Evolutionary conservation across 257 asterid species (phyloP).

Genomic region (Fraxinus pennsylvanica): DNA sequence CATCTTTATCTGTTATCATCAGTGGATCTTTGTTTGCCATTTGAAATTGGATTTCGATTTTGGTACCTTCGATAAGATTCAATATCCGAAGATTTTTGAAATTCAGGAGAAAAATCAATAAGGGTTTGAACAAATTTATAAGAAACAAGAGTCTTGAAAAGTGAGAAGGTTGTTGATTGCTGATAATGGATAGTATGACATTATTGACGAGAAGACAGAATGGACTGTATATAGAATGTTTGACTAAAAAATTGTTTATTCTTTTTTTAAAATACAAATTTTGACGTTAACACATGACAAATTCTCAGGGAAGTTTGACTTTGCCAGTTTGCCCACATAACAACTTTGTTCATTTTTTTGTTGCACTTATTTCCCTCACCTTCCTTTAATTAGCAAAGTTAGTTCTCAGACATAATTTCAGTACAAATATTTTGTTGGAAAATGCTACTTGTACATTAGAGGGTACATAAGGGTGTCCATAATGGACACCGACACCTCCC

Average conservation of each 20-base stretch:
- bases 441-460: too few species aligned
- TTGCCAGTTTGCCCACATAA: too few species aligned
- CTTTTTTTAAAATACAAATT: too few species aligned
- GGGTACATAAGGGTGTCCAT: too few species aligned
- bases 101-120: not conserved
- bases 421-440: too few species aligned
- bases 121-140: not conserved
- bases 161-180: not conserved
- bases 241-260: not conserved
- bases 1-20: conserved; percentile 59
- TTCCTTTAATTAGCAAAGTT: too few species aligned
- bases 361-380: too few species aligned
- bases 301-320: too few species aligned
- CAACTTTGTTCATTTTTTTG: too few species aligned
- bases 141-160: not conserved
- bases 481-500: too few species aligned
- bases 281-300: too few species aligned
- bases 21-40: conserved; percentile 58
- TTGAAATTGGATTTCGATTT: not conserved
- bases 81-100: not conserved
- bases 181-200: not conserved
- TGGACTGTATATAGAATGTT: not conserved
- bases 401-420: too few species aligned
- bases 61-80: not conserved
- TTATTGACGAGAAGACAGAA: not conserved